Conservation (phyloP, 257 asterid genomes). For the Euphrasia confusa region DNA sequence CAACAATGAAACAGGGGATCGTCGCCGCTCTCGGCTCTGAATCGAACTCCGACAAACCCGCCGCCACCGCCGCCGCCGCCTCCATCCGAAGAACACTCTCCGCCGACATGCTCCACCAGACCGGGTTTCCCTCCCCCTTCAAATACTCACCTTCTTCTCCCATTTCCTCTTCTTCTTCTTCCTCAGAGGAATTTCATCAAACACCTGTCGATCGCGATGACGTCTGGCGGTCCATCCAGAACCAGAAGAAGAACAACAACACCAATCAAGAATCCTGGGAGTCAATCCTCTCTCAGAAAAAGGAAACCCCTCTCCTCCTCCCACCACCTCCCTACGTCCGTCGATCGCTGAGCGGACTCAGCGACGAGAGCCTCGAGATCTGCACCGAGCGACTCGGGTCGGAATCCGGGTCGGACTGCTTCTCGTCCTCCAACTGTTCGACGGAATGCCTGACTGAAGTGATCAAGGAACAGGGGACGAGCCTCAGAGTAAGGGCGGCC, state of each 20-base stretch:
- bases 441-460: slow-evolving; percentile 29
- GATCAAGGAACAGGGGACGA: slow-evolving; percentile 10
- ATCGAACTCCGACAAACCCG: slow-evolving; percentile 18
- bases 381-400: slow-evolving; percentile 93
- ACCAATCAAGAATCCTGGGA: slow-evolving; percentile 39
- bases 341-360: slow-evolving; percentile 42
- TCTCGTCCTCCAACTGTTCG: slow-evolving; percentile 34
- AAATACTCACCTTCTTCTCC: slow-evolving; percentile 31
- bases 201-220: slow-evolving; percentile 37
- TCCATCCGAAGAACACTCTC: slow-evolving; percentile 64
- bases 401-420: slow-evolving; percentile 73
- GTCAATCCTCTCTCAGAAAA: slow-evolving; percentile 40
- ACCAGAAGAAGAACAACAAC: neutral
- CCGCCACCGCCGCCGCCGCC: slow-evolving; percentile 24
- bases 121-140: slow-evolving; percentile 32
- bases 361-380: slow-evolving; percentile 61
- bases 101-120: slow-evolving; percentile 47
- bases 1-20: slow-evolving; percentile 50
- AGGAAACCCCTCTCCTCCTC: slow-evolving; percentile 24
- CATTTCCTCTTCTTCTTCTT: slow-evolving; percentile 25
- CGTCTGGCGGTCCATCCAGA: slow-evolving; percentile 51
- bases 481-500: slow-evolving; percentile 18
- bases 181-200: slow-evolving; percentile 21
- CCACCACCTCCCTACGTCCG: slow-evolving; percentile 49
- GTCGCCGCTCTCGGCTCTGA: slow-evolving; percentile 70